Evolutionary conservation across 2,329 filamentous ascomycete species (phyloP), one percentile per base, ranked within the genome.

Genomic region (Ceratocystis ficicola): DNA sequence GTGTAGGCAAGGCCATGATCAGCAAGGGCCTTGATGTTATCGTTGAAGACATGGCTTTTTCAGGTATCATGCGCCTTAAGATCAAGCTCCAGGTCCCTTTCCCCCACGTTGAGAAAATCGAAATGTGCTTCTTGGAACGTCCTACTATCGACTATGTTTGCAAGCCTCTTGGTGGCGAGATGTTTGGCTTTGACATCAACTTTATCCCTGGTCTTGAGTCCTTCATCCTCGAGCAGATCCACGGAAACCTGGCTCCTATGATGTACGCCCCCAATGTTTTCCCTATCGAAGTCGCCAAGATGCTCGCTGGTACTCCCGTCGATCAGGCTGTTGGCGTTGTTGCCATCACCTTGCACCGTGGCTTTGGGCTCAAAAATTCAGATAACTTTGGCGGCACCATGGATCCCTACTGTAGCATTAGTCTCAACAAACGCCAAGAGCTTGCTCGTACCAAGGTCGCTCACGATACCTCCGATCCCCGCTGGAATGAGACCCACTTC

Each of bases 211-310:
- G 93, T 70, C 82, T 99, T 28, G 92, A 97, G 75, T 83, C 76
- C 66, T 99, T 99, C 76, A 99, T 99, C 71, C 86, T 89, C 73
- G 94, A 99, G 71, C 90, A 95, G 77, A 95, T 99, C 64, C 95
- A 99, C 75, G 89, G 88, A 69, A 96, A 93, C 72, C 78, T 99
- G 62, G 88, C 85, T 1, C 95, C 94, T 0, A 97, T 99, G 88
- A 96, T 99, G 90, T 99, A 99, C 73, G 87, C 86, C 46, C 94
- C 94, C 7, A 96, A 99, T 71, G 91, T 97, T 62, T 99, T 99
- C 80, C 94, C 94, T 17, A 94, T 99, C 70, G 94, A 99, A 73
- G 90, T 99, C 66, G 94, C 94, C 71, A 97, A 99, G 81, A 94
- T 99, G 90, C 81, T 99, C 69, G 89, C 93, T 55, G 94, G 94